These are phyloP conservation scores for Candida chilensis DNA, from an alignment of 805 yeast species.

Conservation along the genomic window DNA sequence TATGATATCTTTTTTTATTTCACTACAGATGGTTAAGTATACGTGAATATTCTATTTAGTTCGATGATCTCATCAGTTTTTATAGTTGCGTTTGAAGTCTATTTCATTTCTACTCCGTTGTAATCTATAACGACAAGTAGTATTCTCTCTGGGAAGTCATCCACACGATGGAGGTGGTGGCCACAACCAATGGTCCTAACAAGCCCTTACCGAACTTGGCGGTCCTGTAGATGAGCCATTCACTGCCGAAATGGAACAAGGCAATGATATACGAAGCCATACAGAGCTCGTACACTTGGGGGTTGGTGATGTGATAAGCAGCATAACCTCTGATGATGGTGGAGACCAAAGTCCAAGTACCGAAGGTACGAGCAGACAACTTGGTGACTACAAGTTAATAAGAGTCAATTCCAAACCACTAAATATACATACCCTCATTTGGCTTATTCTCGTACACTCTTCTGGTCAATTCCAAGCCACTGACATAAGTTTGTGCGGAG, in stretches of 20 bases:
- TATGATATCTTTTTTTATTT: too few relatives aligned
- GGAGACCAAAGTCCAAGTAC: slow-evolving; percentile 93
- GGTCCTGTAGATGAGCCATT: slow-evolving; percentile 73
- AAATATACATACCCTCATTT: slow-evolving; percentile 42
- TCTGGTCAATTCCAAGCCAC: slow-evolving; percentile 67
- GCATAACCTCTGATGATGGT: slow-evolving; percentile 81
- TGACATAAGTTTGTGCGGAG: slow-evolving; percentile 75
- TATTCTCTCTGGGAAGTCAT: slow-evolving; percentile 64
- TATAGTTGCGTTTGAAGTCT: too few relatives aligned
- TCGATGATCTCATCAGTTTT: too few relatives aligned
- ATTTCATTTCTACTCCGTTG: too few relatives aligned
- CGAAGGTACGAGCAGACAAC: slow-evolving; percentile 92
- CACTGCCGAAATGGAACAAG: slow-evolving; percentile 71
- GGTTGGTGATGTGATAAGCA: slow-evolving; percentile 64
- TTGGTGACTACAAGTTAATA: too few relatives aligned
- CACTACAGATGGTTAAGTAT: too few relatives aligned
- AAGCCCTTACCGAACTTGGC: slow-evolving; percentile 84
- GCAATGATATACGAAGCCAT: slow-evolving; percentile 80
- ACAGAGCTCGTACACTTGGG: slow-evolving; percentile 69
- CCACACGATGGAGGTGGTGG: slow-evolving; percentile 69
- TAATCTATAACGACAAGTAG: slow-evolving; percentile 30
- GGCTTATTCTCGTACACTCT: slow-evolving; percentile 69
- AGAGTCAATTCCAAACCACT: too few relatives aligned
- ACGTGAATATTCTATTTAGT: too few relatives aligned
- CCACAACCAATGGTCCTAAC: slow-evolving; percentile 76